Base-by-base conservation (phyloP, 139 green algal species). In the Coccomyxa sp. region DNA sequence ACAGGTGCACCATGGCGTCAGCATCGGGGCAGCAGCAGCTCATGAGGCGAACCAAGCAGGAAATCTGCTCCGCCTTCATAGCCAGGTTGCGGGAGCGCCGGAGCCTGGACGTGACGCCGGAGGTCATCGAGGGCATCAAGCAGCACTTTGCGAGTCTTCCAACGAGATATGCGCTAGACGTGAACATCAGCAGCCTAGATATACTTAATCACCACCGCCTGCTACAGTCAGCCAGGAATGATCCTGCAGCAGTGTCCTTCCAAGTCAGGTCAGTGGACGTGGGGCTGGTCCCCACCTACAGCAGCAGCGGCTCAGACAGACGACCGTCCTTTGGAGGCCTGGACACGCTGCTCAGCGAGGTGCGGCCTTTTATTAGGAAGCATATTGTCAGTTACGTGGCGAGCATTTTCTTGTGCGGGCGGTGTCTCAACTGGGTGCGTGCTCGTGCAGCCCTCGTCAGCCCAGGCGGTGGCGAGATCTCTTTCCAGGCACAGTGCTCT, bases 181-280 rank as follows among this genome's bases (percentile, higher is more conserved):
- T 98, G 6, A 97, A 97, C 82, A 92, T 93, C 31, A 86, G 90
- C 44, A 90, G 88, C n/a, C 58, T 96, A 16, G 95, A 98, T 70
- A 91, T 99, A 41, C 76, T 98, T 0, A 94, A 90, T 40, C 96
- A 99, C 83, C 96, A 97, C 82, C 82, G 91, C 31, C 88, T 99
- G 80, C 85, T 99, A 34, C 89, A 97, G 71, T 91, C 92, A 68
- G 95, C 95, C 16, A 81, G 90, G 18, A 71, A 82, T 22, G 92
- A 96, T 84, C 92, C 90, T 3, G 88, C 82, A 36, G 91, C 89
- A 6, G 92, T 97, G 8, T 93, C 86, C 0, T 98, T 97, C 73
- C 91, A 95, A 44, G 91, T 97, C 37, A 86, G 94, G 8, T 86
- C 87, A 3, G 94, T 98, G 0, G 92, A 97, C 64, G 93, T 97